phyloP scores from a whole-genome alignment of 805 yeast genomes.

The Saccharomyces jurei region DNA sequence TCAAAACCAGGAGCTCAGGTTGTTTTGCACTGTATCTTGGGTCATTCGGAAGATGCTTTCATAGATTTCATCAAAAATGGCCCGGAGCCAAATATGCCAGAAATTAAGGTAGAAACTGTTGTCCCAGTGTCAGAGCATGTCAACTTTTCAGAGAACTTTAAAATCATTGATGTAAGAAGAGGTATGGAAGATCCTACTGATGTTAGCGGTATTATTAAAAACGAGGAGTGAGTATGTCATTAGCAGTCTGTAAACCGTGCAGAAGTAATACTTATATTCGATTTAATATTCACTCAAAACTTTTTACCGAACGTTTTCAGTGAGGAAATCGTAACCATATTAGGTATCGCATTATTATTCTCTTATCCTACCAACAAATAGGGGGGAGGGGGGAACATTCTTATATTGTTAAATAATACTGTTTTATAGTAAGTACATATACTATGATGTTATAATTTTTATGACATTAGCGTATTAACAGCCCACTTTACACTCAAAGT shows the following conservation, averaged over 20 bases:
- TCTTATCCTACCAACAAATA: not conserved
- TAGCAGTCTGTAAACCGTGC: not conserved
- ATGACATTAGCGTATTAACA: constrained; percentile 72
- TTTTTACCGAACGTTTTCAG: not conserved
- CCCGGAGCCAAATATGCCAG: constrained; percentile 72
- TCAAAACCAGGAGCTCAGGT: constrained; percentile 81
- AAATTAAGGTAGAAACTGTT: constrained; percentile 59
- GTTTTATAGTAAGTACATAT: not conserved
- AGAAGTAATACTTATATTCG: not conserved
- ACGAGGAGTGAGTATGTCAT: not conserved
- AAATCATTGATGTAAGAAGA: constrained; percentile 37
- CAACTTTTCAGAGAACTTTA: constrained; percentile 54
- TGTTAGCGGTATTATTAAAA: not conserved
- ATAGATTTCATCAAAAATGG: constrained; percentile 45
- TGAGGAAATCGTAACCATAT: not conserved
- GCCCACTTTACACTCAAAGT: constrained; percentile 89
- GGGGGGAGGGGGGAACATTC: not conserved
- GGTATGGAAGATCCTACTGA: not conserved
- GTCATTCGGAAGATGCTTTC: constrained; percentile 34
- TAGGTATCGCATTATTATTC: not conserved
- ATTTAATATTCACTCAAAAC: not conserved
- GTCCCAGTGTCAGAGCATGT: constrained; percentile 47
- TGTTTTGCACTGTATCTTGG: constrained; percentile 55
- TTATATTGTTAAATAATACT: not conserved
- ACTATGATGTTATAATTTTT: constrained; percentile 6